Evolutionary conservation across 257 asterid species (phyloP).

Genomic region (Rhazya stricta): DNA sequence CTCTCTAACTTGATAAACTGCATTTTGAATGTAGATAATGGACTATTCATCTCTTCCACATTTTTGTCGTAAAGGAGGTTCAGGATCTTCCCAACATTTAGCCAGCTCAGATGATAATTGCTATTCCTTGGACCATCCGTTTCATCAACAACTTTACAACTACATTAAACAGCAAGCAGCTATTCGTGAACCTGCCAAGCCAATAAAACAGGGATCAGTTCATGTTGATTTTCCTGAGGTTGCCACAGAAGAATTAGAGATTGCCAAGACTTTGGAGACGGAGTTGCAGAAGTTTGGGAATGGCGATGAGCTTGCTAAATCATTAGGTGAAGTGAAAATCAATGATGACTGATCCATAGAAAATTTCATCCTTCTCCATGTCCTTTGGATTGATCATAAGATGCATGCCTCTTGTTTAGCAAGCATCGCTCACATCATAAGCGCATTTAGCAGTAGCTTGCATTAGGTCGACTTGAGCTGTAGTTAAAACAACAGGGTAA

Average conservation of each 20-base stretch:
- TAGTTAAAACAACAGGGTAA: background rate
- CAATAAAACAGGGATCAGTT: constrained; percentile 58
- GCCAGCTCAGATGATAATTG: constrained; percentile 46
- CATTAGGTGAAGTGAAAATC: constrained; percentile 40
- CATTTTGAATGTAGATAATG: constrained; percentile 48
- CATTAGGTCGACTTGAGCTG: background rate
- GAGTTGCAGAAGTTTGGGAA: constrained; percentile 59
- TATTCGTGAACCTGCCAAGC: constrained; percentile 30
- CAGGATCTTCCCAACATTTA: constrained; percentile 58
- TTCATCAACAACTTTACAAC: constrained; percentile 65
- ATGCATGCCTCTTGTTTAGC: background rate
- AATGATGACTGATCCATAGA: constrained; percentile 16
- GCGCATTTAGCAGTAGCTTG: background rate
- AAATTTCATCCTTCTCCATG: background rate
- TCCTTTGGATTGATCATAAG: background rate
- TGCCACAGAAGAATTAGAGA: constrained; percentile 44
- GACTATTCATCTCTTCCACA: constrained; percentile 88
- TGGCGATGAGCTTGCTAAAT: constrained; percentile 47
- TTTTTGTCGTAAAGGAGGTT: constrained; percentile 74
- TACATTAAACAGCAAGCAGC: constrained; percentile 59
- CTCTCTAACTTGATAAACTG: background rate
- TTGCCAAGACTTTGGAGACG: constrained; percentile 56
- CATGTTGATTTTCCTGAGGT: constrained; percentile 69
- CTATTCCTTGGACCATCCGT: constrained; percentile 67
- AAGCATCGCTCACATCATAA: background rate